Conservation (phyloP, 2,329 filamentous ascomycete species). For the Ceratocystis albifundus region DNA sequence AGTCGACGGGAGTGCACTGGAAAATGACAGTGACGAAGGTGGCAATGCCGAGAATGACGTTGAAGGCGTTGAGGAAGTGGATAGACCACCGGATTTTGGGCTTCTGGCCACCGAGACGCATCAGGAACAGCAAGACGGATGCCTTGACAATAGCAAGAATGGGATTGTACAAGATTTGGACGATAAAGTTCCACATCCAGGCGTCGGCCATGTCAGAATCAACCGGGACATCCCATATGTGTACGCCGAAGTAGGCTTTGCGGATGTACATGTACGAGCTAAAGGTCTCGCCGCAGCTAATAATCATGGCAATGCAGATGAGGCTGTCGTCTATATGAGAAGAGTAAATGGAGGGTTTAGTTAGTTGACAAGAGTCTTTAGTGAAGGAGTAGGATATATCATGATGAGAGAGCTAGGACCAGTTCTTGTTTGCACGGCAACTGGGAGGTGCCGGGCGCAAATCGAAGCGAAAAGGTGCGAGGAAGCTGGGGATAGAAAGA, state of each 20-base stretch:
- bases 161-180: slow-evolving; percentile 36
- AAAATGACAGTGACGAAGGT: slow-evolving; percentile 33
- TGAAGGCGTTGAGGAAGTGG: slow-evolving; percentile 30
- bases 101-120: slow-evolving; percentile 34
- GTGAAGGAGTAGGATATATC: background rate
- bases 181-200: slow-evolving; percentile 31
- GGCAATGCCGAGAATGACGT: slow-evolving; percentile 30
- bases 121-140: slow-evolving; percentile 37
- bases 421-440: background rate
- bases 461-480: background rate
- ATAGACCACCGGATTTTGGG: slow-evolving; percentile 28
- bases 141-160: slow-evolving; percentile 37
- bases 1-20: slow-evolving; percentile 32
- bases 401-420: background rate
- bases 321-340: slow-evolving; percentile 27
- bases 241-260: slow-evolving; percentile 29
- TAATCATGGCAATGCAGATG: slow-evolving; percentile 27
- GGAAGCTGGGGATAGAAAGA: slow-evolving; percentile 1
- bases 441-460: too few relatives aligned
- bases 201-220: slow-evolving; percentile 22
- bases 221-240: slow-evolving; percentile 24
- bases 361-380: background rate
- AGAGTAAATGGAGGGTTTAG: background rate
- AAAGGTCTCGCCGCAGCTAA: slow-evolving; percentile 17
- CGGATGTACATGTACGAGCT: slow-evolving; percentile 27